These are phyloP conservation scores for Aschersonia sp. DNA, from an alignment of 2,329 filamentous ascomycete species.

Conservation along the genomic window DNA sequence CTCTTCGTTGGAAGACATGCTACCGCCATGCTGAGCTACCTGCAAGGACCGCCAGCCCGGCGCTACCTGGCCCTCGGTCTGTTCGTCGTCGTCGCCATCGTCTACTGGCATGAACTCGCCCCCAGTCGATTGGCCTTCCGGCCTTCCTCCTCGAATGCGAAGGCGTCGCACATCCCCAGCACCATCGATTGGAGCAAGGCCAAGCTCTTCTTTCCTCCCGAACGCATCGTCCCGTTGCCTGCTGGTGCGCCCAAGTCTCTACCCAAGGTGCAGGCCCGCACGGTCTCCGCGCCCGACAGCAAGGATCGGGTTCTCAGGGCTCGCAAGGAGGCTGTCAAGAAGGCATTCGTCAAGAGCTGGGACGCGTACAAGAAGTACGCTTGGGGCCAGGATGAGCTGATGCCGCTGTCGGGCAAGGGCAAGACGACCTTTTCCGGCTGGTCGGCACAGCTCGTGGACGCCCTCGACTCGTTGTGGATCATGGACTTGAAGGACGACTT, in stretches of 20 bases:
- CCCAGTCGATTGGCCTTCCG: slow-evolving; percentile 3
- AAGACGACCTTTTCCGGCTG: slow-evolving; percentile 37
- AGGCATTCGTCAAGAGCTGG: slow-evolving; percentile 31
- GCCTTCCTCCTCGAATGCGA: slow-evolving; percentile 6
- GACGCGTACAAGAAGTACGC: slow-evolving; percentile 36
- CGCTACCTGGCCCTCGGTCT: slow-evolving; percentile 17
- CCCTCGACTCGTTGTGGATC: slow-evolving; percentile 44
- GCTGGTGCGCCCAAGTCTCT: slow-evolving; percentile 16
- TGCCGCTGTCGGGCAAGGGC: slow-evolving; percentile 30
- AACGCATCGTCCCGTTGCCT: slow-evolving; percentile 18
- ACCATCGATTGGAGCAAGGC: slow-evolving; percentile 23
- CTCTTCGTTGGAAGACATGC: neutral
- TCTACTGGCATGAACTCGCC: slow-evolving; percentile 14
- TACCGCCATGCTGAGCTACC: slow-evolving; percentile 14
- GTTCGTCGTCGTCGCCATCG: slow-evolving; percentile 12
- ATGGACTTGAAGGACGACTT: slow-evolving; percentile 45
- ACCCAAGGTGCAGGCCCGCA: slow-evolving; percentile 27
- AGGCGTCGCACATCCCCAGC: slow-evolving; percentile 17
- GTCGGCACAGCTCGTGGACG: slow-evolving; percentile 44
- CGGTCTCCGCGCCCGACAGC: slow-evolving; percentile 16
- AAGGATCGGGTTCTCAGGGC: slow-evolving; percentile 18
- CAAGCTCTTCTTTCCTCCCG: slow-evolving; percentile 16
- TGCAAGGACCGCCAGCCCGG: slow-evolving; percentile 16
- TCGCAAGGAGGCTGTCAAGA: slow-evolving; percentile 21
- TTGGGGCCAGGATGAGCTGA: slow-evolving; percentile 41